These are phyloP conservation scores for Talaromyces thailandensis DNA, from an alignment of 495 filamentous ascomycete genomes.

Conservation along the genomic window DNA sequence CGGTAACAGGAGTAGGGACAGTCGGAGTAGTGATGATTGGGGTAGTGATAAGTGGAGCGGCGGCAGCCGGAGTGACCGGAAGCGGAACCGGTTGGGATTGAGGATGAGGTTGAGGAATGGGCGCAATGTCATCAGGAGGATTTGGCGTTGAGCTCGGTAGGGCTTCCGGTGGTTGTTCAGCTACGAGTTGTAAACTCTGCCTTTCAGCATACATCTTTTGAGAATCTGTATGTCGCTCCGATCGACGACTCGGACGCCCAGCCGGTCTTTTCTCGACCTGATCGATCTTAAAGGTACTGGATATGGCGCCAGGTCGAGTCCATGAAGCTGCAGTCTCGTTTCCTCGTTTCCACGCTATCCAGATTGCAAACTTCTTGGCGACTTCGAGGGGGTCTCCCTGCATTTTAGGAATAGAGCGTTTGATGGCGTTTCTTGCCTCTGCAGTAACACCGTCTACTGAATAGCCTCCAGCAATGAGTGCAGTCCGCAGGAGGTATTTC, in stretches of 20 bases:
- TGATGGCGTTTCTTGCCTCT: constrained; percentile 50
- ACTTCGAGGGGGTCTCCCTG: constrained; percentile 52
- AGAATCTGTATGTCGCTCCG: constrained; percentile 33
- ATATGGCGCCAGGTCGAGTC: constrained; percentile 45
- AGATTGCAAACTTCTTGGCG: constrained; percentile 56
- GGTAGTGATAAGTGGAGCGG: not conserved
- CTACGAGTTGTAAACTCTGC: constrained; percentile 33
- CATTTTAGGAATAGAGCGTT: constrained; percentile 55
- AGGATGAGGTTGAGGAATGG: constrained; percentile 7
- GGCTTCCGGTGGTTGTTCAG: constrained; percentile 15
- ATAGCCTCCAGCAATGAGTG: constrained; percentile 56
- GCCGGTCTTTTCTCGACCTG: constrained; percentile 33
- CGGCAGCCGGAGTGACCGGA: not conserved
- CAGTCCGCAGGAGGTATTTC: constrained; percentile 59
- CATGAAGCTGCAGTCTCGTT: constrained; percentile 59
- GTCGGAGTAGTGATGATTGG: not conserved
- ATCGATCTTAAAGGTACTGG: constrained; percentile 34
- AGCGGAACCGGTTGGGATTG: not conserved
- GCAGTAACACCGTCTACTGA: constrained; percentile 50
- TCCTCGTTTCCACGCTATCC: constrained; percentile 68
- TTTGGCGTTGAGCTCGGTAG: not conserved
- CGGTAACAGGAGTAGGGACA: not conserved
- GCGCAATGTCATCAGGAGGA: constrained; percentile 15
- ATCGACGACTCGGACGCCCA: constrained; percentile 36
- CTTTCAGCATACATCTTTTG: constrained; percentile 38